Base-by-base conservation (phyloP, 179 eudicot species). In the Spergularia azorica region DNA sequence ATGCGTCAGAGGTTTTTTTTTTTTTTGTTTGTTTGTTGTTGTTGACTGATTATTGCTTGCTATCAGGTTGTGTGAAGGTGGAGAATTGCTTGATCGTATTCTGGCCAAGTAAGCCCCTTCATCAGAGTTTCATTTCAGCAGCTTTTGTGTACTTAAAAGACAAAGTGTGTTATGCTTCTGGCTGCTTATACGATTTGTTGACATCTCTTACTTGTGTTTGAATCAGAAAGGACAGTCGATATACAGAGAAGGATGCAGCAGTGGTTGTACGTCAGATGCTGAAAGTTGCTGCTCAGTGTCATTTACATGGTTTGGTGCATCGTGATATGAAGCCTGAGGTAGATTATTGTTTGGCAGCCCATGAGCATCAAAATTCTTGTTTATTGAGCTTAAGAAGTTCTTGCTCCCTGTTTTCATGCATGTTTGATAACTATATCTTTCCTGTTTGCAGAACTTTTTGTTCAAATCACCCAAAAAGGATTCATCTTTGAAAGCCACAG, bases 251-350 rank as follows among this genome's bases (percentile, higher is more conserved):
- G 86, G 99, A 95, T 75, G 99, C 99, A 16, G 97, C 99, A 72
- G 85, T 88, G 61, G 86, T 95, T 69, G 99, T 95, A 17, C 87
- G 99, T 73, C 99, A 95, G 81, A 95, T 95, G 99, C 92, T 95
- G 63, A 93, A 87, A 86, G 99, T 95, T 80, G 99, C 99, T 81
- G 99, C 97, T 21, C 87, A 95, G 84, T 95, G 98, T 86, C 98
- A 95, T 84, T 85, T 95, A 80, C 95, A 91, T 78, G 98, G 98
- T 76, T 77, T 95, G 84, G 98, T 95, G 63, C 98, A 95, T 83
- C 98, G 98, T 60, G 98, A 95, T 79, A 91, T 95, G 98, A 95
- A 95, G 81, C 98, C 98, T 52, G 98, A 95, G 97, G 98, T 95
- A 86, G 63, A 41, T 59, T 48, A 39, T 18, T 55, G 9, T 78